phyloP scores from a whole-genome alignment of 1,139 yeast species.

The Blastobotrys elegans region DNA sequence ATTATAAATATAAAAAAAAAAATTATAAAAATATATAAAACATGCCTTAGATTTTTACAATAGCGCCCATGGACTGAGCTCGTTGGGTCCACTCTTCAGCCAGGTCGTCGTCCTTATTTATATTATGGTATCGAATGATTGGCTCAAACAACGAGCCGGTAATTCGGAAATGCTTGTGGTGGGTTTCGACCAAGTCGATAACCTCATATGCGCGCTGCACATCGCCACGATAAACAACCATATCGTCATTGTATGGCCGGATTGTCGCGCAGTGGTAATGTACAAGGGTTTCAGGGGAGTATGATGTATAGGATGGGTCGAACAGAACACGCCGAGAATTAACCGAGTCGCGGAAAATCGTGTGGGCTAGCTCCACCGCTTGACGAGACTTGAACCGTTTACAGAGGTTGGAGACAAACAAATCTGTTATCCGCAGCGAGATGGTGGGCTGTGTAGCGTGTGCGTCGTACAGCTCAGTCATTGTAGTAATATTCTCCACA shows the following conservation, averaged over 20 bases:
- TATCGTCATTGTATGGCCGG: conserved; percentile 7
- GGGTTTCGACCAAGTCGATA: neutral
- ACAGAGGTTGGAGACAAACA: conserved; percentile 25
- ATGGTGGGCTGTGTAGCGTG: conserved; percentile 11
- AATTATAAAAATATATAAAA: neutral
- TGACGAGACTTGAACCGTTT: conserved; percentile 15
- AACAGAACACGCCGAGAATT: conserved; percentile 10
- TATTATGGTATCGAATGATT: conserved; percentile 18
- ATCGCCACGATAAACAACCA: conserved; percentile 9
- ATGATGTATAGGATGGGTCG: conserved; percentile 12
- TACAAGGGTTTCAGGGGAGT: conserved; percentile 9
- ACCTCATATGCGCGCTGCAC: conserved; percentile 21
- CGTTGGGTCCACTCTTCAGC: conserved; percentile 20
- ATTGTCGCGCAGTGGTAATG: conserved; percentile 15
- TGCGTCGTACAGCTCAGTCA: conserved; percentile 19
- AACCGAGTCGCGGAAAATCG: conserved; percentile 22
- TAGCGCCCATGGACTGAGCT: conserved; percentile 19
- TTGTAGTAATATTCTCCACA: conserved; percentile 18
- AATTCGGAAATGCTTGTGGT: conserved; percentile 15
- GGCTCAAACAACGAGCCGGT: conserved; percentile 18
- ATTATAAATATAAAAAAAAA: too few relatives aligned
- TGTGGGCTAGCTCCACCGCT: conserved; percentile 22
- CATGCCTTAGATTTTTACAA: neutral
- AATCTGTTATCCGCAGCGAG: conserved; percentile 21
- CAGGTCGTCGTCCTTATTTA: conserved; percentile 12